Evolutionary conservation across 306 rosid species (phyloP), one percentile per base, ranked within the genome.

Genomic region (Coriaria nepalensis): DNA sequence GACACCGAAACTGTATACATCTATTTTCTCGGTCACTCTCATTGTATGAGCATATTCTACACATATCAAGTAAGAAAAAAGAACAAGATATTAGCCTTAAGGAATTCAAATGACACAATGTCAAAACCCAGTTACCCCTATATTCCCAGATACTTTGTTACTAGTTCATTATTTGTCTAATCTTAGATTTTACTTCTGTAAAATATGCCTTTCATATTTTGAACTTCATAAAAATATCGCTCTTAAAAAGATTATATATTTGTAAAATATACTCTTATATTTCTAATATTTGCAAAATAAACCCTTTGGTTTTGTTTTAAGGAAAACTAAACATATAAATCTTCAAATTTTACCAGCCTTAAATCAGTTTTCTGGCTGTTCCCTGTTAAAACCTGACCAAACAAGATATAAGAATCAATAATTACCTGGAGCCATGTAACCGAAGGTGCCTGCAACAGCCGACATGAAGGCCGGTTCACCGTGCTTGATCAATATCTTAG

Each of bases 391-490:
- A 20, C 29, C 29, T 20, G 29, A 20, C 29, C 29, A 20, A 20
- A 20, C 29, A 55, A 7, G 1, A 11, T 5, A 4, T 8, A 4
- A 14, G 12, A 4, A 5, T 13, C 5, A 1, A 59, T 2, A 20
- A 36, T 71, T 47, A 90, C 95, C 95, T 67, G 97, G 97, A 57
- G 97, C 97, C 56, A 90, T 70, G 69, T 90, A 90, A 64, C 97
- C 97, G 33, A 90, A 59, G 12, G 97, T 77, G 11, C 97, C 97
- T n/a, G 72, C 82, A 8, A 84, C 81, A 29, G 73, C 43, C 7
- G 97, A 90, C 85, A 79, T 62, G 5, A 82, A 78, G n/a, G 80
- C 78, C 35, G 72, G 64, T 60, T 90, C 85, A 47, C 82, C 95
- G 10, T 86, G 78, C 45, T 62, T 79, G 50, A 70, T 56, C 66